Evolutionary conservation across 768 basidiomycete genomes (phyloP).

Genomic region (Tricholoma saponaceum): DNA sequence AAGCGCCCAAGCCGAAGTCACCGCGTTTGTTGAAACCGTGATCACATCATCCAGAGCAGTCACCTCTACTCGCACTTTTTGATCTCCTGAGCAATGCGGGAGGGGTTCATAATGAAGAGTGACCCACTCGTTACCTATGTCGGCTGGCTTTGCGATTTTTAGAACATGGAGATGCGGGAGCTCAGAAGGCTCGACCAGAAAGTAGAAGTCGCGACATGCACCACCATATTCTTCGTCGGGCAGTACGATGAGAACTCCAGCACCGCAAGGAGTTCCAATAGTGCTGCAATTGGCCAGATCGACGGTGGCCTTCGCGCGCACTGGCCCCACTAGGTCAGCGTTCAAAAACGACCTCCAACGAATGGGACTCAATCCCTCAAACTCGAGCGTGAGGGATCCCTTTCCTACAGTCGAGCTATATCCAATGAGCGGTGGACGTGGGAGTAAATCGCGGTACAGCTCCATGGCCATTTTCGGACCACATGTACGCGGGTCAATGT

Average conservation of each 20-base stretch:
- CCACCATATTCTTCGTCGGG: background rate
- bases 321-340: background rate
- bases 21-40: background rate
- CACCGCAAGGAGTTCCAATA: background rate
- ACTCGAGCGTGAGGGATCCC: background rate
- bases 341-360: background rate
- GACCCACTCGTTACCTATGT: background rate
- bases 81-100: background rate
- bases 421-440: no score
- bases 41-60: background rate
- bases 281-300: background rate
- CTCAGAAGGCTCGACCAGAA: background rate
- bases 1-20: background rate
- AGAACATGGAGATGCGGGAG: background rate
- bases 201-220: background rate
- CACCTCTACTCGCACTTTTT: background rate
- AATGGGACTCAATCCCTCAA: background rate
- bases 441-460: no score
- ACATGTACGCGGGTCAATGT: background rate
- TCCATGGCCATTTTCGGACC: background rate
- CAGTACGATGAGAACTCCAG: background rate
- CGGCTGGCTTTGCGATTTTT: background rate
- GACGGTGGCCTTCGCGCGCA: background rate
- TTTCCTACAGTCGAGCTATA: background rate
- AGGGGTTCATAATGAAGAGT: background rate